phyloP scores from a whole-genome alignment of 192 early-diverging fungal species.

The Gigaspora rosea region DNA sequence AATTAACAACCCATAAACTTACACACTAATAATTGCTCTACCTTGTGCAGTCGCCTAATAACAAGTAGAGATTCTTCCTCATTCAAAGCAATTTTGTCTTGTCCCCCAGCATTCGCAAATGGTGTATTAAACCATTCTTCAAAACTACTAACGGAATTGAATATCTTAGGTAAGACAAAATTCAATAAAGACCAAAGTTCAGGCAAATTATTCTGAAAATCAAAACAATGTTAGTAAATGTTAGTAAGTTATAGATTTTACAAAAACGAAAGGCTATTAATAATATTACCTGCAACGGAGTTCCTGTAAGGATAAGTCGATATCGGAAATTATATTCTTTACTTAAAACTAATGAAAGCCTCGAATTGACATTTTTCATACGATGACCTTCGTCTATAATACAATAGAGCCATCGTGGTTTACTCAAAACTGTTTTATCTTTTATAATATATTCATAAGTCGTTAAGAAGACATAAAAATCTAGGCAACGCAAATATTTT shows the following conservation, averaged over 20 bases:
- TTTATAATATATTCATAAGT: constrained; percentile 98
- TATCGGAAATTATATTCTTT: constrained; percentile 90
- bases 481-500: constrained; percentile 66
- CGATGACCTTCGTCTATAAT: constrained; percentile 99
- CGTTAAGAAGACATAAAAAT: constrained; percentile 94
- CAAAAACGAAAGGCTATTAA: not conserved
- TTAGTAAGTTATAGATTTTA: not conserved
- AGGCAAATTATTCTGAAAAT: constrained; percentile 85
- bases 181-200: constrained; percentile 97
- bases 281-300: constrained; percentile 81
- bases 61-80: constrained; percentile 98
- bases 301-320: constrained; percentile 95
- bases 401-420: constrained; percentile 96
- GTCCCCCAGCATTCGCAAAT: constrained; percentile 78
- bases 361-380: constrained; percentile 94
- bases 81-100: constrained; percentile 90
- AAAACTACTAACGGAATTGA: constrained; percentile 94
- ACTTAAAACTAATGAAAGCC: constrained; percentile 80
- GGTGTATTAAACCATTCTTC: constrained; percentile 99
- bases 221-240: not conserved
- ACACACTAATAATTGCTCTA: not conserved
- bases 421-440: constrained; percentile 80
- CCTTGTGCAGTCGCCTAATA: constrained; percentile 95
- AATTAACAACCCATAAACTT: not conserved
- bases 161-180: constrained; percentile 94